Evolutionary conservation across 2,329 filamentous ascomycete species (phyloP).

Genomic region (Fusarium heterosporum): DNA sequence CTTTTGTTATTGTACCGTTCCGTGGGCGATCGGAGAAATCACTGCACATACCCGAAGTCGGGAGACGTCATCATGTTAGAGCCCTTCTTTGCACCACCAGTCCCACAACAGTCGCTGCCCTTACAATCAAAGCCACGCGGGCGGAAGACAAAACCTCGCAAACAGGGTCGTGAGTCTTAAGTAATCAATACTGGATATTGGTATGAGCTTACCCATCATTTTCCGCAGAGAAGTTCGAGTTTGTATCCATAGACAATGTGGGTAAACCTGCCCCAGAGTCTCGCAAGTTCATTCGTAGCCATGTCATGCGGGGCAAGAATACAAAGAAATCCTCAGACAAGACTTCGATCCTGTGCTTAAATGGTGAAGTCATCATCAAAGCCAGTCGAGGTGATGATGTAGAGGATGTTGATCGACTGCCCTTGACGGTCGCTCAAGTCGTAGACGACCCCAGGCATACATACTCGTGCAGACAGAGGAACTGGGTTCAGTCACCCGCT

Average conservation of each 20-base stretch:
- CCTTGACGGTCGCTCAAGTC: not conserved
- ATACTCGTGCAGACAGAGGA: conserved; percentile 7
- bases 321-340: conserved; percentile 17
- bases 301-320: conserved; percentile 48
- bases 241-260: conserved; percentile 41
- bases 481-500: conserved; percentile 32
- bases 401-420: not conserved
- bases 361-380: not conserved
- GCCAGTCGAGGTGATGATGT: not conserved
- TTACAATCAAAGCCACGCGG: conserved; percentile 6
- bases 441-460: conserved; percentile 8
- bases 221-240: conserved; percentile 46
- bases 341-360: not conserved
- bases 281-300: conserved; percentile 47
- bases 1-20: rapidly evolving
- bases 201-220: not conserved
- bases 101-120: not conserved
- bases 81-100: conserved; percentile 11
- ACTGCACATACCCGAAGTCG: not conserved
- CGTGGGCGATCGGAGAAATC: not conserved
- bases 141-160: conserved; percentile 12
- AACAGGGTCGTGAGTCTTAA: conserved; percentile 16
- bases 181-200: not conserved
- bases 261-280: conserved; percentile 42
- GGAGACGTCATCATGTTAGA: conserved; percentile 26